A percentile compares a stretch with the other conserved stretches of the same genome.
phyloP scores from a whole-genome alignment of 495 filamentous ascomycete genomes.

The Tuber calosporum region DNA sequence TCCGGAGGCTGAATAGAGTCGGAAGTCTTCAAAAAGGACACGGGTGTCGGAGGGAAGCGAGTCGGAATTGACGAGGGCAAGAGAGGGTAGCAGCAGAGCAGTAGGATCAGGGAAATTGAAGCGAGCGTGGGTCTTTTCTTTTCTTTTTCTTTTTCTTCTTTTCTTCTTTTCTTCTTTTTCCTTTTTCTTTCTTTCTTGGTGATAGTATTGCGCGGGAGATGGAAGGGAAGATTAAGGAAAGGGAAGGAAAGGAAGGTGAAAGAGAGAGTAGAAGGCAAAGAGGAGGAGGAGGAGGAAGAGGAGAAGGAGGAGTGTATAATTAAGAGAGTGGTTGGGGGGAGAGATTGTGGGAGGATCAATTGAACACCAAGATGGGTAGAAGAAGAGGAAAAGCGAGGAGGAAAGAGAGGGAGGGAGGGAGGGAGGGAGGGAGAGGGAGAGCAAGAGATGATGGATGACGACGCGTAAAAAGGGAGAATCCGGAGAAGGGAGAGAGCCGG shows the following conservation, averaged over 20 bases:
- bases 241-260: background rate
- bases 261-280: background rate
- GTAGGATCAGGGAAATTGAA: conserved; percentile 13
- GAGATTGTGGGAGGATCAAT: conserved; percentile 8
- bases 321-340: background rate
- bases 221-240: background rate
- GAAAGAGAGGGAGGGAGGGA: conserved; percentile 4
- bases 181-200: background rate
- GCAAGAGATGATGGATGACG: background rate
- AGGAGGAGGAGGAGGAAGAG: background rate
- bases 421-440: conserved; percentile 5
- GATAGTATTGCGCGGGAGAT: background rate
- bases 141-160: background rate
- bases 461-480: background rate
- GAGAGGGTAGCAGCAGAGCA: conserved; percentile 16
- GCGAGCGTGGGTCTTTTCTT: background rate
- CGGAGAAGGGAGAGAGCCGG: background rate
- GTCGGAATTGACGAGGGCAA: conserved; percentile 16
- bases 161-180: background rate
- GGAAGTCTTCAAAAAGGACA: background rate
- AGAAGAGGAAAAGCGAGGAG: conserved; percentile 4
- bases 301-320: background rate
- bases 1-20: background rate
- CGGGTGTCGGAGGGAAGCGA: conserved; percentile 24
- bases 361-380: background rate